Conservation (phyloP, 2,329 filamentous ascomycete species). For the Pseudocercospora eumusae region DNA sequence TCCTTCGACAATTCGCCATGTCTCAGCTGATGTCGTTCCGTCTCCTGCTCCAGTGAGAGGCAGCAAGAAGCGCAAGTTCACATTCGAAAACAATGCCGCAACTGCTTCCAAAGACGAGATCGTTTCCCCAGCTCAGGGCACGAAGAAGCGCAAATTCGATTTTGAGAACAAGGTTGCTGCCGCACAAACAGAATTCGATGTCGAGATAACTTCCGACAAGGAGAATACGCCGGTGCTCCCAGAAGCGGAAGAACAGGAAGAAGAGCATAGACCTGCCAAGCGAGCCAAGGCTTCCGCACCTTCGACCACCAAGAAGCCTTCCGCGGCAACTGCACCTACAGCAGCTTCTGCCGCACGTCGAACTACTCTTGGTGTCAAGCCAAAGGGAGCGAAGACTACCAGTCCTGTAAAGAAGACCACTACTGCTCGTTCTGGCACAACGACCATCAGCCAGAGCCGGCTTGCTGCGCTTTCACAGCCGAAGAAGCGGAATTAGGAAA, state of each 20-base stretch:
- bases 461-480: conserved; percentile 39
- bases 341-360: conserved; percentile 26
- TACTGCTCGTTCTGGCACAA: conserved; percentile 26
- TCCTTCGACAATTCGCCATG: conserved; percentile 46
- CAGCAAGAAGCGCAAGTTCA: conserved; percentile 50
- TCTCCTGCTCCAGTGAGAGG: conserved; percentile 26
- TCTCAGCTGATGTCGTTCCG: conserved; percentile 41
- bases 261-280: conserved; percentile 34
- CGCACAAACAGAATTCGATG: conserved; percentile 14
- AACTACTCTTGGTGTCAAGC: conserved; percentile 40
- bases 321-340: conserved; percentile 18
- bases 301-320: conserved; percentile 12
- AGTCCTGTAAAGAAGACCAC: conserved; percentile 27
- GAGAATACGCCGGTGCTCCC: conserved; percentile 42
- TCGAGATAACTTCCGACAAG: conserved; percentile 42
- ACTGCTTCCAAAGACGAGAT: conserved; percentile 45
- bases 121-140: conserved; percentile 17
- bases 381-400: conserved; percentile 33
- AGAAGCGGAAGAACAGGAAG: conserved; percentile 34
- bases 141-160: conserved; percentile 25
- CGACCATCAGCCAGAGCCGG: conserved; percentile 35
- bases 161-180: conserved; percentile 21
- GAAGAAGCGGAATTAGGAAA: conserved; percentile 29
- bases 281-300: conserved; percentile 28
- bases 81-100: conserved; percentile 35